Evolutionary conservation across 2,329 filamentous ascomycete species (phyloP).

Genomic region (Clarireedia sp.): DNA sequence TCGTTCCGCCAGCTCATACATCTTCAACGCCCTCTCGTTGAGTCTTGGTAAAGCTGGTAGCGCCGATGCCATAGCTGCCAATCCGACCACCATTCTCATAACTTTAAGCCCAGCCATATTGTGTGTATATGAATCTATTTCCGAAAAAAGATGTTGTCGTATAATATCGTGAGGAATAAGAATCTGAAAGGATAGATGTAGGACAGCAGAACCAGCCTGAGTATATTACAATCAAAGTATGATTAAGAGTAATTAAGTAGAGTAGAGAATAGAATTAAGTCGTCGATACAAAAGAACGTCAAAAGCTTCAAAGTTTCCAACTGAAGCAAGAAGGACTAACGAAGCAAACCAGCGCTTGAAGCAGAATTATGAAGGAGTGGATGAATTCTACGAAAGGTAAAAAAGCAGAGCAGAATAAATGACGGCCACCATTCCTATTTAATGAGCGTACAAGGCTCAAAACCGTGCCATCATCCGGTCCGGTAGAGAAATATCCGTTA

Average conservation of each 20-base stretch:
- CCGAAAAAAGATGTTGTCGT: too few species aligned
- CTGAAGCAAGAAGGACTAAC: too few species aligned
- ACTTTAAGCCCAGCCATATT: conserved; percentile 28
- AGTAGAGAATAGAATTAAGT: conserved; percentile 8
- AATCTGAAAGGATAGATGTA: neutral
- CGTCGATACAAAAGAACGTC: conserved; percentile 20
- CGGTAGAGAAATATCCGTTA: too few species aligned
- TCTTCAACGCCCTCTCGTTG: conserved; percentile 18
- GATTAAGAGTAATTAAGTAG: conserved; percentile 18
- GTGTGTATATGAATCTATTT: neutral
- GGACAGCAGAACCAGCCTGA: conserved; percentile 28
- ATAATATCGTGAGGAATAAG: neutral
- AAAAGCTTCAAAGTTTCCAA: conserved; percentile 9
- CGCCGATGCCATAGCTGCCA: conserved; percentile 21
- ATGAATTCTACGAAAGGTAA: neutral
- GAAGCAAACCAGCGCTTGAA: conserved; percentile 31
- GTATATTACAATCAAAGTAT: conserved; percentile 19
- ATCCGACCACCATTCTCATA: conserved; percentile 22
- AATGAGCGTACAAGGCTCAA: too few species aligned
- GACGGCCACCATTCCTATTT: too few species aligned
- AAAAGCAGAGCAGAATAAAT: too few species aligned
- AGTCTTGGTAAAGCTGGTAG: conserved; percentile 26
- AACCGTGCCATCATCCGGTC: too few species aligned
- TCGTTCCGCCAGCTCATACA: conserved; percentile 22
- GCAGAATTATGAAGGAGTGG: neutral